These are phyloP conservation scores for Phanerochaete carnosa DNA, from an alignment of 768 basidiomycete species.

Conservation along the genomic window DNA sequence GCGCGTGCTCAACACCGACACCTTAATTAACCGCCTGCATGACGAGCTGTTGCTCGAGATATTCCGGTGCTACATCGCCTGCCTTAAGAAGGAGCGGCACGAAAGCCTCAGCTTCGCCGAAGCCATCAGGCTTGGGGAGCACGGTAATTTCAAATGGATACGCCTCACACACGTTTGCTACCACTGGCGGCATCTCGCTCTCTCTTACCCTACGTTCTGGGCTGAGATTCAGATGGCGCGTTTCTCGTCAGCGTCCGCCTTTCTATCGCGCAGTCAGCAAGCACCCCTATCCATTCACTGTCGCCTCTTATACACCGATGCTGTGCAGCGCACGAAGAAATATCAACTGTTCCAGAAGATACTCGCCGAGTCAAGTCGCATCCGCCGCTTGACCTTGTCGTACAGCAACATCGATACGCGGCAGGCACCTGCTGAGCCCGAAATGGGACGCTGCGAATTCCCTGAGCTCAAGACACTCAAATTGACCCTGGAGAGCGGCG, in stretches of 20 bases:
- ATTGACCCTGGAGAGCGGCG: not conserved
- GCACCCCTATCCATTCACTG: not conserved
- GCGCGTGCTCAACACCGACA: not conserved
- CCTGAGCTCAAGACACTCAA: not conserved
- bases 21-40: not conserved
- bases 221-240: not conserved
- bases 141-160: not conserved
- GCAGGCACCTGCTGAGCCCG: not conserved
- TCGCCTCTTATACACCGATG: not conserved
- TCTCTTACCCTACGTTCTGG: conserved; percentile 9
- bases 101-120: not conserved
- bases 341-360: not conserved
- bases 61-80: not conserved
- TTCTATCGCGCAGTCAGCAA: not conserved
- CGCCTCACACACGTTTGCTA: conserved; percentile 14
- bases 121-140: not conserved
- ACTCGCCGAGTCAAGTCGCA: not conserved
- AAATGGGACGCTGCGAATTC: not conserved
- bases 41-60: not conserved
- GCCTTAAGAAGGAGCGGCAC: not conserved
- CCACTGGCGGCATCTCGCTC: conserved; percentile 11
- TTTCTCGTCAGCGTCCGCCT: not conserved
- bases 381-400: not conserved
- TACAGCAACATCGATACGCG: not conserved
- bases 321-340: not conserved